phyloP scores from a whole-genome alignment of 1,139 yeast genomes.

The Candida tetrigidarum region DNA sequence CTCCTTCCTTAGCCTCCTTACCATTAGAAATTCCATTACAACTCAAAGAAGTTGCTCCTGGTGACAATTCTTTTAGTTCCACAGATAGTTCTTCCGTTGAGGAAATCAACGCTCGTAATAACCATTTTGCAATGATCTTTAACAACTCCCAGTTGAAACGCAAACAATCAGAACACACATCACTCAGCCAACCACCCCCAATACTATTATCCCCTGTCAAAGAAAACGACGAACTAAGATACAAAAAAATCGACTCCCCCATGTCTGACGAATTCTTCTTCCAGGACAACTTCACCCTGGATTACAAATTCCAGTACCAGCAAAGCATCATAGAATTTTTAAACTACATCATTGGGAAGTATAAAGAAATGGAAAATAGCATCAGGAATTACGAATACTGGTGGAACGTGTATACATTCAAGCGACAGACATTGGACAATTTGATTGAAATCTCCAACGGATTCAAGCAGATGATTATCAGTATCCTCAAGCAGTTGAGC shows the following conservation, averaged over 20 bases:
- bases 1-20: slow-evolving; percentile 5
- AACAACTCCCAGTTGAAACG: slow-evolving; percentile 8
- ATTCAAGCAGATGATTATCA: slow-evolving; percentile 14
- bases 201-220: slow-evolving; percentile 6
- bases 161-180: slow-evolving; percentile 4
- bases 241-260: slow-evolving; percentile 11
- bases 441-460: slow-evolving; percentile 12
- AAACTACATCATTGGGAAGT: slow-evolving; percentile 14
- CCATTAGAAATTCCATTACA: slow-evolving; percentile 7
- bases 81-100: slow-evolving; percentile 4
- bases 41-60: slow-evolving; percentile 9
- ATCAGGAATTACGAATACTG: slow-evolving; percentile 7
- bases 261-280: slow-evolving; percentile 12
- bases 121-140: slow-evolving; percentile 8
- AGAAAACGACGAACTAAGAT: slow-evolving; percentile 6
- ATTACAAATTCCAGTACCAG: slow-evolving; percentile 14
- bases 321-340: slow-evolving; percentile 17
- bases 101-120: slow-evolving; percentile 6
- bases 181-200: slow-evolving; percentile 6
- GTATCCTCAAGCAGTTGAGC: slow-evolving; percentile 14
- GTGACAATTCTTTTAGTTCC: slow-evolving; percentile 8
- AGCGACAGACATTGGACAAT: slow-evolving; percentile 14
- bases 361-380: slow-evolving; percentile 15
- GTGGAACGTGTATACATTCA: slow-evolving; percentile 13
- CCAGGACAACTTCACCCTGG: slow-evolving; percentile 8